Base-by-base conservation (phyloP, 2,329 filamentous ascomycete genomes). In the Monilinia fructigena region DNA sequence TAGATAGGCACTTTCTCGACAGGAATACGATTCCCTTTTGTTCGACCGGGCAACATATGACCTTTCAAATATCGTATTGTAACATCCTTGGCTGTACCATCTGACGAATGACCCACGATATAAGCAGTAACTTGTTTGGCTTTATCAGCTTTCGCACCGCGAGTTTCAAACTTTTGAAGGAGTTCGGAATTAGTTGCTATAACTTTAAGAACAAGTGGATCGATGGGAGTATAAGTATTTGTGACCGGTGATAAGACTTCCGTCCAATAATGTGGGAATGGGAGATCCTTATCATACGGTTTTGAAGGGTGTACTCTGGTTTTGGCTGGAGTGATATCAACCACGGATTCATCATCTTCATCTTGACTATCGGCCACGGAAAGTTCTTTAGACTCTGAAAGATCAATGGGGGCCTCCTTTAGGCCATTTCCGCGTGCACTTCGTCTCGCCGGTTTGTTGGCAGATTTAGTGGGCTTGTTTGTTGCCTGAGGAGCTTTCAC, bases 51-150 rank as follows among this genome's bases (percentile, higher is more conserved):
- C 76, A 93, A 88, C 63, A 89, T 84, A 66, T 90, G 90, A 28
- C 89, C 86, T 73, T 89, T 93, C 10, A 99, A 80, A 76, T 99
- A 99, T 38, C 95, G 86, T 14, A 95, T 88, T 0, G 95, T 99
- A 20, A 99, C 90, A 75, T 99, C 95, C 76, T 98, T 98, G 16
- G 92, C 93, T 0, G 92, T 60, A 2, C 91, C 92, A 75, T 98
- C 93, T 3, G 86, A 79, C 0, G 91, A 92, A 77, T 91, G 92
- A 0, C 90, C 93, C 26, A 98, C 82, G 2, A 96, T 85, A 74
- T 99, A 99, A 55, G 91, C 91, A 74, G 97, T 92, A 16, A 96
- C 86, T 76, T 98, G 94, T 72, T 92, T 94, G 0, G 90, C 87
- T 73, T 90, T 92, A 45, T 97, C 92, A 0, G 93, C 92, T 75